Base-by-base conservation (phyloP, 805 yeast species). In the Pichia nanzhaoensis region DNA sequence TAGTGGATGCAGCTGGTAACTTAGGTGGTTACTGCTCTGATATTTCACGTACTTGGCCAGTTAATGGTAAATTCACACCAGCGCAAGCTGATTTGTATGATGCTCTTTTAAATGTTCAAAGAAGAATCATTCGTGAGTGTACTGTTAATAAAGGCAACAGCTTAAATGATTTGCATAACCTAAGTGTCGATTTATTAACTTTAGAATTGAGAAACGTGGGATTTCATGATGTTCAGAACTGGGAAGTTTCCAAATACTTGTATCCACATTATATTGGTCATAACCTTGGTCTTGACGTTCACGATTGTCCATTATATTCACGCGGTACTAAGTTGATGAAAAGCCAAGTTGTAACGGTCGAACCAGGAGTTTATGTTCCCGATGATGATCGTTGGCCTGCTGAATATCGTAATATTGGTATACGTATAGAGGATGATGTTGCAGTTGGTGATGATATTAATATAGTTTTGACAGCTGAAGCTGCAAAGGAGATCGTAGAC, bases 261-360 rank as follows among this genome's bases (percentile, higher is more conserved):
- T 93, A 90, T 59, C 98, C 98, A 0, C 99, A 93, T 63, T 89
- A 86, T 60, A 82, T 93, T 53, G 99, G 99, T 5, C 99, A 93
- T 63, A 89, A 93, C 58, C 69, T 93, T 33, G 99, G 99, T 0
- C 67, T 93, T 31, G 99, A 90, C 57, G 84, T 90, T 21, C 96
- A 87, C 64, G 96, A 87, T 58, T 71, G 79, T 32, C 95, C 95
- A 4, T 63, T 71, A 2, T 72, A 71, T 34, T 74, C 91, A 3
- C 71, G 88, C 51, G 68, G 67, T 45, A 70, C 72, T 19, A 66
- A 67, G 28, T 60, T 93, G 39, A 65, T 64, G 38, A 68, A 70
- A 18, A 90, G 90, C 19, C 95, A 88, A 59, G 97, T 91, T 4
- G 71, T 93, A 39, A 93, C 99, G 2, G 79, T 95, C 20, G 99